Base-by-base conservation (phyloP, 495 filamentous ascomycete species). In the Penicillium atrosanguineum region DNA sequence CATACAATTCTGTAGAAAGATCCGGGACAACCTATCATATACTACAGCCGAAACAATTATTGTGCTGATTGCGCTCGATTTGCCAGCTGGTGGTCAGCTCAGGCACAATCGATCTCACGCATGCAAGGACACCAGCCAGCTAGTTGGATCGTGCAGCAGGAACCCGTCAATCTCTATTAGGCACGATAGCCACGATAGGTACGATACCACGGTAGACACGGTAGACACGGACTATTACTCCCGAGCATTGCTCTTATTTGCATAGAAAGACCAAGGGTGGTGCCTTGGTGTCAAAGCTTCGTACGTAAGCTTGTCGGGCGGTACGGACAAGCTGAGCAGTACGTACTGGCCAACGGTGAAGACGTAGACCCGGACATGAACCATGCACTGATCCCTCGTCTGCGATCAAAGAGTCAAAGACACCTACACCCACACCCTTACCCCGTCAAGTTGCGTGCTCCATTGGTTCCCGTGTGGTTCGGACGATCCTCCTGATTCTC, bases 401-500 rank as follows among this genome's bases (percentile, higher is more conserved):
- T 15, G 11, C 12, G 38, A 40, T 20, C 38, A 40, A 40, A 40
- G 16, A 1, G 16, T 40, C 38, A 40, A 34, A 40, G 38, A 40
- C 38, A 40, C 6, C 16, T 40, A 5, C 6, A 7, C 16, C 38
- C 38, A 1, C 7, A 18, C 16, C 2, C 5, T 40, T 37, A n/a
- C n/a, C n/a, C n/a, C 16, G 37, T 9, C 16, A 4, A 7, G 38
- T 40, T 40, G 38, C 38, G 38, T 40, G 38, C 38, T 20, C 48
- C 23, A 34, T 41, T 23, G 41, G 28, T 14, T 51, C 48, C 39
- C 48, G 48, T 44, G 42, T 44, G 9, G 11, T 23, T 44, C 51
- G 25, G 51, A 53, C 36, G 44, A 53, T 53, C 51, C 51, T 53
- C 51, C 51, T 53, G 11, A 47, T 47, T 53, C 38, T 37, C 26